phyloP scores from a whole-genome alignment of 2,329 filamentous ascomycete species.

The Diaporthe sp. region DNA sequence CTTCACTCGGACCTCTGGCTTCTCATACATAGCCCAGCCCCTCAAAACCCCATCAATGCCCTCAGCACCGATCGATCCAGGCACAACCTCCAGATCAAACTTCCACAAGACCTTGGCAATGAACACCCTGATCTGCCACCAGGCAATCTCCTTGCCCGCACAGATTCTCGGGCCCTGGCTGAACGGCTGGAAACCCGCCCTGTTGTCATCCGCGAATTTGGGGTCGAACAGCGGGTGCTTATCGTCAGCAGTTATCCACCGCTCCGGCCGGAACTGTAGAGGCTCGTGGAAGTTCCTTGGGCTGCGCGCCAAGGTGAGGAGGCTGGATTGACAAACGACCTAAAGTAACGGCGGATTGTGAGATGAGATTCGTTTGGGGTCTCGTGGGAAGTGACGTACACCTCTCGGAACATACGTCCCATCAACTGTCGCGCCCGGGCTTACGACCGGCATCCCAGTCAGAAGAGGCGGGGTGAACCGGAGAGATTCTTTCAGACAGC shows the following conservation, averaged over 20 bases:
- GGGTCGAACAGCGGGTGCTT: background rate
- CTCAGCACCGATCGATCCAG: background rate
- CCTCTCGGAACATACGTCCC: background rate
- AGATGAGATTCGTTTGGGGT: too few relatives aligned
- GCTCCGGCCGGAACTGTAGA: background rate
- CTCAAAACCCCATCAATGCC: background rate
- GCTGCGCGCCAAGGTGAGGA: background rate
- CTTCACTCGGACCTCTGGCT: background rate
- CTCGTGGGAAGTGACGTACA: background rate
- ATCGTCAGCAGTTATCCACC: background rate
- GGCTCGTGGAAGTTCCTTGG: background rate
- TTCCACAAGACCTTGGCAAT: constrained; percentile 42
- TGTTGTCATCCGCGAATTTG: background rate
- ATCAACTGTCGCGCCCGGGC: background rate
- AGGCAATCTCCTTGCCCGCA: constrained; percentile 42
- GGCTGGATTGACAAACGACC: constrained; percentile 24
- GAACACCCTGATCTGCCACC: constrained; percentile 43
- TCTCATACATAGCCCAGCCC: background rate
- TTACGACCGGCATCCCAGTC: constrained; percentile 44
- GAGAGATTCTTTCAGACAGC: constrained; percentile 53
- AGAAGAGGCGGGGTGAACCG: constrained; percentile 51
- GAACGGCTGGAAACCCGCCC: constrained; percentile 40
- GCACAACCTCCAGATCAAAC: background rate
- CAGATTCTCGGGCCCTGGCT: constrained; percentile 44
- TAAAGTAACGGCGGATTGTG: background rate